phyloP scores from a whole-genome alignment of 116 monocot species.

The Papilionanthe hybrid region DNA sequence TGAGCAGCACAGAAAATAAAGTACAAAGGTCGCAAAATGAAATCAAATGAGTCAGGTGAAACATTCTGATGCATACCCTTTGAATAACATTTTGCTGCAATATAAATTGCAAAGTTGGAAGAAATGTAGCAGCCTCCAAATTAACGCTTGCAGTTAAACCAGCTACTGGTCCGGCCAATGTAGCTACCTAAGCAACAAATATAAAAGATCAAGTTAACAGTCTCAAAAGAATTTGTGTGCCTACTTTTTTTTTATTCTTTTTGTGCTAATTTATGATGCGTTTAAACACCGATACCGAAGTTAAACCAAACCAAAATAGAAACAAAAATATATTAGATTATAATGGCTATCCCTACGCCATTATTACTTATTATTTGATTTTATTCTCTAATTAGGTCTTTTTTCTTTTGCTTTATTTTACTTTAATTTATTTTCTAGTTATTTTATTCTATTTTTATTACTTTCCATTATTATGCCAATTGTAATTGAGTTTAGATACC shows the following conservation, averaged over 20 bases:
- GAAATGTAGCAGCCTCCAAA: constrained; percentile 16
- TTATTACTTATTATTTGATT: too few species aligned
- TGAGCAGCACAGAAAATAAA: constrained; percentile 14
- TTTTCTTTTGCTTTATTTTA: too few species aligned
- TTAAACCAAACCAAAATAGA: too few species aligned
- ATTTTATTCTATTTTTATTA: too few species aligned
- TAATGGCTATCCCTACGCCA: too few species aligned
- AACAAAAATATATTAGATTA: too few species aligned
- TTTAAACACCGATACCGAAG: neutral
- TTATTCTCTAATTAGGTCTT: too few species aligned
- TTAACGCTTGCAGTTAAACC: constrained; percentile 18
- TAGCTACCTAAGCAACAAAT: constrained; percentile 18
- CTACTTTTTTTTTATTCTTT: neutral
- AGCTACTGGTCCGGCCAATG: constrained; percentile 12
- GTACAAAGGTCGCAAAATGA: neutral
- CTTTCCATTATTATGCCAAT: too few species aligned
- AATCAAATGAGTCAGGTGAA: neutral
- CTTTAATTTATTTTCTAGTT: too few species aligned
- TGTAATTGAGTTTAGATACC: too few species aligned
- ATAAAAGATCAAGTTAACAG: neutral
- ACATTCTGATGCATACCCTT: constrained; percentile 22
- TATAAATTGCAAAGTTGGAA: constrained; percentile 42
- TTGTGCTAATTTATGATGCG: neutral
- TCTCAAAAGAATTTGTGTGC: neutral
- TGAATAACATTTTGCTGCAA: constrained; percentile 47